phyloP scores from a whole-genome alignment of 441 rosid genomes.

The Aquilaria agallochum region DNA sequence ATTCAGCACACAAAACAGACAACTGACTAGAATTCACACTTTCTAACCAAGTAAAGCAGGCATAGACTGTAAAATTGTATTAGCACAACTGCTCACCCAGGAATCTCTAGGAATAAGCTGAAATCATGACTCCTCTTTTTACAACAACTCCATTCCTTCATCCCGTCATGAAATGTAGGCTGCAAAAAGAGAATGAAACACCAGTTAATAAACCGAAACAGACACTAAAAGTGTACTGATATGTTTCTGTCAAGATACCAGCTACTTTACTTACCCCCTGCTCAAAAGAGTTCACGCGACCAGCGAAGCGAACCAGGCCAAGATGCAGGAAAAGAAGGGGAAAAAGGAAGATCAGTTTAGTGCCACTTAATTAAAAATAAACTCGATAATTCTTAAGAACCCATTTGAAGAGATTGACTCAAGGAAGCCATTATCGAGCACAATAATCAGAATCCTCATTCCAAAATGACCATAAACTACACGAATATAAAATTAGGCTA shows the following conservation, averaged over 20 bases:
- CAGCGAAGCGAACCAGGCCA: slow-evolving; percentile 20
- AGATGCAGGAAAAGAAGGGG: slow-evolving; percentile 22
- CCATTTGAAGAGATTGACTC: too few relatives aligned
- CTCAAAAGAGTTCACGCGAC: slow-evolving; percentile 12
- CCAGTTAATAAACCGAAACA: neutral
- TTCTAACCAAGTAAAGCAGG: too few relatives aligned
- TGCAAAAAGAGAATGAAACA: slow-evolving; percentile 22
- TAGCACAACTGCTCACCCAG: slow-evolving; percentile 50
- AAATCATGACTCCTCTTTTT: slow-evolving; percentile 94
- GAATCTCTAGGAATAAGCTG: slow-evolving; percentile 74
- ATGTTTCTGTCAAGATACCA: neutral
- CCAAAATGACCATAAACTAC: too few relatives aligned
- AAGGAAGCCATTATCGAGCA: too few relatives aligned
- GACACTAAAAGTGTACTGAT: too few relatives aligned
- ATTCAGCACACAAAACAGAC: too few relatives aligned
- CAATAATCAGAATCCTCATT: too few relatives aligned
- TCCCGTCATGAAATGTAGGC: slow-evolving; percentile 93
- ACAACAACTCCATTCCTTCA: slow-evolving; percentile 99
- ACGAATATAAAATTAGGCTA: too few relatives aligned
- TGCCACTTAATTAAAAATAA: too few relatives aligned
- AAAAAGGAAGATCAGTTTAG: neutral
- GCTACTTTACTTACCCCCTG: slow-evolving; percentile 69
- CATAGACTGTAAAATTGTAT: too few relatives aligned
- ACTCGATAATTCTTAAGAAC: too few relatives aligned
- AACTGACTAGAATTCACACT: too few relatives aligned